Percentiles rank a stretch among this genome's conserved stretches.
These are phyloP conservation scores for Penicillium steckii DNA, from an alignment of 495 filamentous ascomycete species.

Conservation along the genomic window DNA sequence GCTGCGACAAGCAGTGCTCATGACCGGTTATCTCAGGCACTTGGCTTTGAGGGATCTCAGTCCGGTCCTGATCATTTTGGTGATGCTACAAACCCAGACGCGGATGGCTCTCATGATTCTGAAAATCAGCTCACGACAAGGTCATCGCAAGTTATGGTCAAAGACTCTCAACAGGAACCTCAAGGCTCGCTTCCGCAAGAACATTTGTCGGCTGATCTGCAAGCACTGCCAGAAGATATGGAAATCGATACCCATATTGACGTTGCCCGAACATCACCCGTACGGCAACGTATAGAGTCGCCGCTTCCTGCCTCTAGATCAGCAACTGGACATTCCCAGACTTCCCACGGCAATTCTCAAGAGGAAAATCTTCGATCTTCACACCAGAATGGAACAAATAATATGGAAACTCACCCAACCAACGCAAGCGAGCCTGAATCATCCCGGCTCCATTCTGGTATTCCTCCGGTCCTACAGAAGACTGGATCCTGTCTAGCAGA, in stretches of 20 bases:
- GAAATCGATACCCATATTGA: constrained; percentile 18
- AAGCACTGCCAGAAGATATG: constrained; percentile 3
- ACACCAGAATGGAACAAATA: not conserved
- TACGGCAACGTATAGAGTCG: constrained; percentile 23
- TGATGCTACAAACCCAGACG: not conserved
- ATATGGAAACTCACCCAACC: constrained; percentile 4
- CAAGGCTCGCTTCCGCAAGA: constrained; percentile 9
- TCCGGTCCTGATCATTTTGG: constrained; percentile 3
- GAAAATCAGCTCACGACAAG: constrained; percentile 11
- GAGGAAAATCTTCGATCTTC: not conserved
- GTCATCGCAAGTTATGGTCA: constrained; percentile 43
- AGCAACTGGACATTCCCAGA: not conserved
- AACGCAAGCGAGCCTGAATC: constrained; percentile 1
- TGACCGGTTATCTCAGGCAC: constrained; percentile 40
- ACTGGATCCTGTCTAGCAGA: constrained; percentile 12
- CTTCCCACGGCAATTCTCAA: not conserved
- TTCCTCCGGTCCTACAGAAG: not conserved
- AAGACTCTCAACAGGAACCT: constrained; percentile 50
- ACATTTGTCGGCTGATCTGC: not conserved
- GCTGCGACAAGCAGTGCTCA: constrained; percentile 34
- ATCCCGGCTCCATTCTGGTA: not conserved
- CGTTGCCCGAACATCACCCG: constrained; percentile 27
- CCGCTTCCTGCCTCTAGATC: constrained; percentile 22
- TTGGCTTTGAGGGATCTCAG: constrained; percentile 30
- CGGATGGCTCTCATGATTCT: not conserved